Conservation (phyloP, 257 asterid genomes). For the Capsicum baccatum region DNA sequence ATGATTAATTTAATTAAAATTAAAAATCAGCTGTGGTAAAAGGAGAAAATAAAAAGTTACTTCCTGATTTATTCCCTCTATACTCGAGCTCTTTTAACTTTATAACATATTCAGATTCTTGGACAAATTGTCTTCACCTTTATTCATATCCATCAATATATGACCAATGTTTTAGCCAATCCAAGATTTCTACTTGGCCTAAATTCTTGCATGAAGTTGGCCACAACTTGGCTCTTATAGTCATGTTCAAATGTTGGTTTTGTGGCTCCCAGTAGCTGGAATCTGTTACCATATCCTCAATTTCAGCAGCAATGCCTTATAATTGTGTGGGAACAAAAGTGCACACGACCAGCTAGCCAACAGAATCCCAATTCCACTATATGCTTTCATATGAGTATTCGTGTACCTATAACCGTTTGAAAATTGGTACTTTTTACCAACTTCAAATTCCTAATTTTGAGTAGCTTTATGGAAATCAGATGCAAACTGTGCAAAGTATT, state of each 20-base stretch:
- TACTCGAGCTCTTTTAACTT: background rate
- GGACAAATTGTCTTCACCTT: background rate
- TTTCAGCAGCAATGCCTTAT: background rate
- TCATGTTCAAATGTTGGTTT: slow-evolving; percentile 19
- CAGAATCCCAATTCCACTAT: slow-evolving; percentile 11
- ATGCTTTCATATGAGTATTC: background rate
- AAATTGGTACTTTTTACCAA: background rate
- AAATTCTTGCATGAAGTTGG: slow-evolving; percentile 16
- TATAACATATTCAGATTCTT: background rate
- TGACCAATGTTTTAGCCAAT: background rate
- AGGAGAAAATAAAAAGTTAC: background rate
- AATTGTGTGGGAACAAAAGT: background rate
- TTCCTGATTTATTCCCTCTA: background rate
- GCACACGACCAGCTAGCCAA: slow-evolving; percentile 16
- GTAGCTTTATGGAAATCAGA: background rate
- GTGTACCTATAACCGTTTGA: background rate
- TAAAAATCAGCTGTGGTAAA: background rate
- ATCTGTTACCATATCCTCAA: slow-evolving; percentile 15
- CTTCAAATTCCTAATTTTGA: background rate
- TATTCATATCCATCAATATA: background rate
- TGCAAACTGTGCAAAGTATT: background rate
- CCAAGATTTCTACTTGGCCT: background rate
- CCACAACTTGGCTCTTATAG: background rate
- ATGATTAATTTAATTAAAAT: background rate
- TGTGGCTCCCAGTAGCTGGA: background rate